Percentiles rank a stretch among this genome's conserved stretches.
Conservation (phyloP, 2,329 filamentous ascomycete genomes). For the Berkeleyomyces rouxiae region DNA sequence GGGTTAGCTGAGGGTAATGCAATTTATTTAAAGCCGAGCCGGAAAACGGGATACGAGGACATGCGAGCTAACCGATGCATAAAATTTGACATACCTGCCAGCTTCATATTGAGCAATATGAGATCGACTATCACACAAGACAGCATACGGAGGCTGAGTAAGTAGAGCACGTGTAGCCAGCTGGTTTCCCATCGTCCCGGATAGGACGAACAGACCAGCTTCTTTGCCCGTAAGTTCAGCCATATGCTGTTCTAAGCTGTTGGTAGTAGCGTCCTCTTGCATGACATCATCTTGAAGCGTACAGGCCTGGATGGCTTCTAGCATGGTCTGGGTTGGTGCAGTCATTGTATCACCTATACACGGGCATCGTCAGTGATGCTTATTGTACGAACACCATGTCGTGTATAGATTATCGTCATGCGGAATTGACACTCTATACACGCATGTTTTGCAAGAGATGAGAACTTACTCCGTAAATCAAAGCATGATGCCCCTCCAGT, state of each 20-base stretch:
- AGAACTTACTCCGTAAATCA: conserved; percentile 25
- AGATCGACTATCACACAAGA: conserved; percentile 62
- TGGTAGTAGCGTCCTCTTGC: conserved; percentile 63
- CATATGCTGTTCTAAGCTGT: conserved; percentile 55
- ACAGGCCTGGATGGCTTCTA: conserved; percentile 56
- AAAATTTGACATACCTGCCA: conserved; percentile 30
- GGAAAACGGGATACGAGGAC: not conserved
- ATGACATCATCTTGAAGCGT: conserved; percentile 75
- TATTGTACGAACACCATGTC: not conserved
- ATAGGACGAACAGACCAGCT: conserved; percentile 63
- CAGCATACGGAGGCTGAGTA: conserved; percentile 59
- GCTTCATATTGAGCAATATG: conserved; percentile 59
- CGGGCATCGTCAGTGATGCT: not conserved
- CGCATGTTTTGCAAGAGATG: not conserved
- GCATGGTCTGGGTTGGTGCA: conserved; percentile 65
- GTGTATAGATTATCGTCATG: not conserved
- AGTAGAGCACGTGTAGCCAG: conserved; percentile 65
- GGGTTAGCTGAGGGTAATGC: not conserved
- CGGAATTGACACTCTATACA: not conserved
- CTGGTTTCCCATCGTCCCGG: conserved; percentile 91
- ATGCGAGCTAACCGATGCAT: not conserved
- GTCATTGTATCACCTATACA: conserved; percentile 41
- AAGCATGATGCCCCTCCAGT: conserved; percentile 22
- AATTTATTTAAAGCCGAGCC: too few relatives aligned
- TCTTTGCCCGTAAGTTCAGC: conserved; percentile 60